Evolutionary conservation across 768 basidiomycete genomes (phyloP), one percentile per base, ranked within the genome.

Genomic region (Suillus plorans): DNA sequence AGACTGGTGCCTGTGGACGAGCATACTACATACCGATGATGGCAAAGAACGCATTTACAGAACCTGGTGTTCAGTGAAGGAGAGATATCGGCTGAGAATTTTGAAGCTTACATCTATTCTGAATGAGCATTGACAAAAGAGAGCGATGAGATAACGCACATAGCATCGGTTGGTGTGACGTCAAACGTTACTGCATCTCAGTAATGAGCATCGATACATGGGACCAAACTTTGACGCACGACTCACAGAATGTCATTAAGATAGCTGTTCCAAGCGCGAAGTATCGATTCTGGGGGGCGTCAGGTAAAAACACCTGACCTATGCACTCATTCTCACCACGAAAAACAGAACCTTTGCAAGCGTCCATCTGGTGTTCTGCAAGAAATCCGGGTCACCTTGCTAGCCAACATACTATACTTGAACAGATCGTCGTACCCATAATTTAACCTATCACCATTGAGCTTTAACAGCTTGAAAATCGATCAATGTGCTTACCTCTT

Each of bases 191-290:
- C 58, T 41, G 22, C 9, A 41, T 25, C 4, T 41, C 39, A 18
- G 25, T 18, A 12, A 41, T 41, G 37, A 58, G 8, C n/a, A 39
- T 18, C 36, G 25, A 58, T 57, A 39, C 25, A 31, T n/a, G 6
- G 18, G 3, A 39, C 20, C 4, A 5, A 18, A 25, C 18, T 37
- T 12, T 3, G 49, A 10, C 12, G 12, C 18, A 28, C 16, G 6
- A 63, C 63, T 64, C 59, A 64, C 63, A 49, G 13, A 62, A 16
- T 22, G 63, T 62, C 36, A 36, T 25, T 5, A 62, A 5, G 37
- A 64, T 44, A 36, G 36, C 25, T 9, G 41, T 16, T 22, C 39
- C 61, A 28, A 64, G 18, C n/a, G 61, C 63, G 14, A 64, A 64
- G 42, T 64, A 64, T 34, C 63, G 63, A 31, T 62, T 62, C 63